phyloP scores from a whole-genome alignment of 2,329 filamentous ascomycete genomes.

The Colletotrichum lini region DNA sequence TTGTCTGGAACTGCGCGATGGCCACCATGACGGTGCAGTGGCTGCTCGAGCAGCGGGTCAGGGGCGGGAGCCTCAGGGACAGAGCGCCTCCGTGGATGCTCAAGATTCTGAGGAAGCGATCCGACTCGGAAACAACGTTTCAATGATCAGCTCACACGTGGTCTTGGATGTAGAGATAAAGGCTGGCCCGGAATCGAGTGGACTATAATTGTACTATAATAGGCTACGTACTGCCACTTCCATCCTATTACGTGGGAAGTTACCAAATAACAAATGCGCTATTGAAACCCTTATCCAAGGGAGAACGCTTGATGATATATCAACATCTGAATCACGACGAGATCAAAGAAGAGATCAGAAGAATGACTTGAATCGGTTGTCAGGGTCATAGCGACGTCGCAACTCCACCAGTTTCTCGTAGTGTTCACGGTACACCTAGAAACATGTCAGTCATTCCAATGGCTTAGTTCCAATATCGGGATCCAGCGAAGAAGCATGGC shows the following conservation, averaged over 20 bases:
- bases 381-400: slow-evolving; percentile 11
- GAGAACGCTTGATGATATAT: no score
- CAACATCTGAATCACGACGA: no score
- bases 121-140: neutral
- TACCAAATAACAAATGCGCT: no score
- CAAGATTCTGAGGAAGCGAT: slow-evolving; percentile 24
- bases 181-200: no score
- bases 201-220: no score
- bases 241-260: no score
- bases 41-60: slow-evolving; percentile 30
- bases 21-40: slow-evolving; percentile 39
- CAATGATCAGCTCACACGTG: neutral
- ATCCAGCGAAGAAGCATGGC: neutral
- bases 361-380: slow-evolving; percentile 24
- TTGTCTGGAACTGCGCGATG: slow-evolving; percentile 39
- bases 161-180: no score
- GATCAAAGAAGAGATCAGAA: neutral
- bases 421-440: slow-evolving; percentile 29
- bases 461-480: no score
- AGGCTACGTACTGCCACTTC: no score
- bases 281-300: no score
- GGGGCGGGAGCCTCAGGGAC: slow-evolving; percentile 18
- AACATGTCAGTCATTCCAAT: neutral
- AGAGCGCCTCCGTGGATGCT: slow-evolving; percentile 38
- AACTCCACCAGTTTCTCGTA: slow-evolving; percentile 15